A percentile compares a stretch with the other conserved stretches of the same genome.
Conservation (phyloP, 129 eudicot genomes). For the Centaurea solstitialis region DNA sequence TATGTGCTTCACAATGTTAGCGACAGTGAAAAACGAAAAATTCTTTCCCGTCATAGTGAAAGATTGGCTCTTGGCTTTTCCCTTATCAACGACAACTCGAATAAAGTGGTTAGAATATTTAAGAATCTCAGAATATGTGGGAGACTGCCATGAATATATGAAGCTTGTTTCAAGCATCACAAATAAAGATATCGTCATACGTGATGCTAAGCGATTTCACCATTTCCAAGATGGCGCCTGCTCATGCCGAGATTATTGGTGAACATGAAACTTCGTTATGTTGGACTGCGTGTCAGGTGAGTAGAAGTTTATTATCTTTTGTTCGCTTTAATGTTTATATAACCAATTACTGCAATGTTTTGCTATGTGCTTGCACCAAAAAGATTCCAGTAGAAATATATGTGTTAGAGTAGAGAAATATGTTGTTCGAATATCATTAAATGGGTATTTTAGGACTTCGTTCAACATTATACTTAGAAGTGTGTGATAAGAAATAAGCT, state of each 20-base stretch:
- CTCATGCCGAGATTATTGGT: constrained; percentile 50
- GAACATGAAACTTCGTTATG: constrained; percentile 18
- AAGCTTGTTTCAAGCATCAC: constrained; percentile 33
- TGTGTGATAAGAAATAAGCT: background rate
- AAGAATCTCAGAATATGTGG: constrained; percentile 46
- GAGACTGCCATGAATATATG: constrained; percentile 47
- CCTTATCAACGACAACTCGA: constrained; percentile 29
- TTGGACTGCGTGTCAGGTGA: background rate
- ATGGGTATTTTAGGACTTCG: background rate
- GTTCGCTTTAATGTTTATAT: background rate
- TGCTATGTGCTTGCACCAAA: background rate
- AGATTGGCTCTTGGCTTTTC: constrained; percentile 45
- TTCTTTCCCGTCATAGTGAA: constrained; percentile 42
- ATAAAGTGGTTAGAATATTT: constrained; percentile 41
- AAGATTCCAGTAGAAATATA: background rate
- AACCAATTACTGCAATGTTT: background rate
- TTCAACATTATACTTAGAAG: background rate
- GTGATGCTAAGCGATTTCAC: constrained; percentile 42
- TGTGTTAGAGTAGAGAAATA: background rate
- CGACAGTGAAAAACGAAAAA: constrained; percentile 34
- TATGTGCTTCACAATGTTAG: constrained; percentile 43
- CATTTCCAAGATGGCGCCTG: constrained; percentile 37
- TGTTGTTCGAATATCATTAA: background rate
- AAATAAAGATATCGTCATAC: constrained; percentile 36
- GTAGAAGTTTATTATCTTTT: background rate